Evolutionary conservation across 75 land plant species (phyloP), one percentile per base, ranked within the genome.

Genomic region (Sequoiadendron giganteum): DNA sequence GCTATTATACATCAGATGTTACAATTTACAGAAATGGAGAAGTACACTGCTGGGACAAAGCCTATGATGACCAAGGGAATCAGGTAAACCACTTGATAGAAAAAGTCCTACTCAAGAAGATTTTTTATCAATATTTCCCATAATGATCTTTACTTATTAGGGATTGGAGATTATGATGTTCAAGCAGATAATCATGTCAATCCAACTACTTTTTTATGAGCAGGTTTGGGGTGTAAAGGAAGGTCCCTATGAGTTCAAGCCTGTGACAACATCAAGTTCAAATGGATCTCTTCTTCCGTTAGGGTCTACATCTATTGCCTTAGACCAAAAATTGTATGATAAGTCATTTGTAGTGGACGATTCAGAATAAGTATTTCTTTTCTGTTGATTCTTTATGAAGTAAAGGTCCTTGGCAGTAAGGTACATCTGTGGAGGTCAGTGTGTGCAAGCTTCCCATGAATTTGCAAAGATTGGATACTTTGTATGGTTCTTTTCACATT

Each of bases 221-320:
- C 94, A 97, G 98, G 99, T 96, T 19, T 97, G 99, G 99, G 99
- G 99, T 55, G 92, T 89, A 36, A 94, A 88, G 68, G 92, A 88
- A 89, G 99, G 98, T 42, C 97, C 98, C 4, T 97, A 96, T 86
- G 99, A 97, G 83, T 97, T 95, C 91, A 97, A 94, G 84, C 96
- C 97, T 30, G 92, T 90, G 32, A 91, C 93, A n/a, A 88, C 93
- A 19, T 90, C 92, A 21, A 92, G 92, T 86, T 85, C 85, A 80
- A 90, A 86, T 87, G 95, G 90, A 78, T 88, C 92, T 86, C 85
- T 89, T 45, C 86, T 92, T 65, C 90, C 93, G 54, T 72, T 91
- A 61, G 92, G 91, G 86, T 89, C 91, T 75, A 55, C 93, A 55
- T 86, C 92, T 45, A 85, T 85, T 54, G 2, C 86, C 38, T 55